Conservation (phyloP, 768 basidiomycete genomes). For the Nidula microcarpa region DNA sequence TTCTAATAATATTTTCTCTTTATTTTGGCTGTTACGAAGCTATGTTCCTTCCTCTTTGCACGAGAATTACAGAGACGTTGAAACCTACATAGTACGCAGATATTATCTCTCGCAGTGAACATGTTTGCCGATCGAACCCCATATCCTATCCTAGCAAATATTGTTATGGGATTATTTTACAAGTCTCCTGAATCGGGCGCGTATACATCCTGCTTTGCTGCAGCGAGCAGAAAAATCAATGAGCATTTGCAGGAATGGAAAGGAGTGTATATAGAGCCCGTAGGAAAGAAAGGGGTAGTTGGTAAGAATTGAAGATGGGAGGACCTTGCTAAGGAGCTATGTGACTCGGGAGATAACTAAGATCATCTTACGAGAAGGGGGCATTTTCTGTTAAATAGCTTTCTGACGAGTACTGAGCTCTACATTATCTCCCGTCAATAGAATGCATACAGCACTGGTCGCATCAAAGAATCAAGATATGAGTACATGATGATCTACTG, state of each 20-base stretch:
- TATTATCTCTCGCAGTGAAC: too few relatives aligned
- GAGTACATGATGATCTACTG: too few relatives aligned
- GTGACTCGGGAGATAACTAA: constrained; percentile 33
- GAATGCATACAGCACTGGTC: too few relatives aligned
- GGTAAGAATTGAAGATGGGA: constrained; percentile 23
- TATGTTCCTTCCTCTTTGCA: constrained; percentile 40
- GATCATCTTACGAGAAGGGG: constrained; percentile 16
- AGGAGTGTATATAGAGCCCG: constrained; percentile 33
- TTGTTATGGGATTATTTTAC: constrained; percentile 22
- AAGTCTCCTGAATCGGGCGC: constrained; percentile 26
- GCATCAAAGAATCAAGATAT: too few relatives aligned
- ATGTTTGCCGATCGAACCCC: constrained; percentile 20
- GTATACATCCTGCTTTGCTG: constrained; percentile 35
- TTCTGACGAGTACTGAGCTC: too few relatives aligned
- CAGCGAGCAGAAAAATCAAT: constrained; percentile 28
- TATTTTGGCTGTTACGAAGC: constrained; percentile 38
- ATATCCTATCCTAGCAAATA: constrained; percentile 11
- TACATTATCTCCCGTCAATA: too few relatives aligned
- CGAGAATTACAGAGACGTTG: constrained; percentile 44
- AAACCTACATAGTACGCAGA: too few relatives aligned
- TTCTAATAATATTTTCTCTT: not conserved
- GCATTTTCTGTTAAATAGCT: too few relatives aligned
- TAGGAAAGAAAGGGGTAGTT: constrained; percentile 20
- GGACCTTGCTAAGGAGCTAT: constrained; percentile 32
- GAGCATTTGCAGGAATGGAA: constrained; percentile 27